Percentiles rank a stretch among this genome's conserved stretches.
Conservation (phyloP, 208 protist species). For the Crithidia bombi region DNA sequence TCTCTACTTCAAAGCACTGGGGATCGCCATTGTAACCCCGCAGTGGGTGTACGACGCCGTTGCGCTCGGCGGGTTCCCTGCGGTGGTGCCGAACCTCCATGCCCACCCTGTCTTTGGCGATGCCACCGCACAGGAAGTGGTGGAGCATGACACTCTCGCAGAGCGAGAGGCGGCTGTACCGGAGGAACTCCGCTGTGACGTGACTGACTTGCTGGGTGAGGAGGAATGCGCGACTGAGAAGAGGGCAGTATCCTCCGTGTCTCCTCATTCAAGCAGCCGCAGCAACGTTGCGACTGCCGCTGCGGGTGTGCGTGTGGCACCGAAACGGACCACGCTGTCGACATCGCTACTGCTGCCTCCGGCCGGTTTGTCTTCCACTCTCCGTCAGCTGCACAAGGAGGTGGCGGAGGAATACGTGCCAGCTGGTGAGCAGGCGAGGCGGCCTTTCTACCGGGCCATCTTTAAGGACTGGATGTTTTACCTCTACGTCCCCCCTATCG, state of each 20-base stretch:
- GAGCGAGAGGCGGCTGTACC: not conserved
- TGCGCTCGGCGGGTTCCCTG: slow-evolving; percentile 49
- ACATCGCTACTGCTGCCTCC: not conserved
- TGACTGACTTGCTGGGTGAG: slow-evolving; percentile 1
- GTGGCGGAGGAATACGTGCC: slow-evolving; percentile 48
- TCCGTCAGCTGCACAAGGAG: slow-evolving; percentile 33
- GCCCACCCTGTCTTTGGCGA: slow-evolving; percentile 42
- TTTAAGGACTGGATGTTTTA: slow-evolving; percentile 61
- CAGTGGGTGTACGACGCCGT: slow-evolving; percentile 82
- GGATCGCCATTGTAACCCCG: slow-evolving; percentile 62
- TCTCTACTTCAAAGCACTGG: slow-evolving; percentile 60
- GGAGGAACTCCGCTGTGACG: not conserved
- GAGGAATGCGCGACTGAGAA: not conserved
- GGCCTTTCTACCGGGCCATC: slow-evolving; percentile 63
- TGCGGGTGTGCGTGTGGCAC: no score
- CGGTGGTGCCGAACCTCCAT: slow-evolving; percentile 37
- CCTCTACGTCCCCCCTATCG: slow-evolving; percentile 32
- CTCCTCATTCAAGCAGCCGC: no score
- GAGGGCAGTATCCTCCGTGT: no score
- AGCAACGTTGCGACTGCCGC: no score
- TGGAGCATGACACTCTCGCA: not conserved
- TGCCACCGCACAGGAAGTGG: not conserved
- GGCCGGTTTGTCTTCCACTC: not conserved
- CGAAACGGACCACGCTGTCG: not conserved
- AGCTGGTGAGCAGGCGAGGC: slow-evolving; percentile 39